phyloP scores from a whole-genome alignment of 331 rosid species.

The Rhamnella rubrinervis region DNA sequence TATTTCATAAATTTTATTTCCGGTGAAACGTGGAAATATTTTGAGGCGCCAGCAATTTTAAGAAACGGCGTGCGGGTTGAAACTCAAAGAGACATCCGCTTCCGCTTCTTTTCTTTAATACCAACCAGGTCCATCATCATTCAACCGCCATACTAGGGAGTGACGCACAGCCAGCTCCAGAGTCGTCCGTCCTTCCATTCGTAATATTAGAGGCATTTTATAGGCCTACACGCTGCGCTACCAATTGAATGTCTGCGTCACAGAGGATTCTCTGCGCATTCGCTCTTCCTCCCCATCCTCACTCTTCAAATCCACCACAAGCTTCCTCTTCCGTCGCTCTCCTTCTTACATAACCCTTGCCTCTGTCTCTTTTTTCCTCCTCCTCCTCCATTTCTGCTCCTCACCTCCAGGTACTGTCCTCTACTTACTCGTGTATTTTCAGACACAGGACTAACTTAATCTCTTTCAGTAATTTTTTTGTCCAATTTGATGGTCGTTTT shows the following conservation, averaged over 20 bases:
- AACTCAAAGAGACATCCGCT: too few species aligned
- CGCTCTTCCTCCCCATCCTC: conserved; percentile 26
- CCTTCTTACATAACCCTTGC: conserved; percentile 29
- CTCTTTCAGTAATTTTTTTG: background rate
- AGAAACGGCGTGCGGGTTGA: too few species aligned
- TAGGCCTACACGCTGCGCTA: background rate
- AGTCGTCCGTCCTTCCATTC: background rate
- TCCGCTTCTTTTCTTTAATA: too few species aligned
- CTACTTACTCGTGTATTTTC: background rate
- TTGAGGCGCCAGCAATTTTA: too few species aligned
- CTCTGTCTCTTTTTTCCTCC: conserved; percentile 13
- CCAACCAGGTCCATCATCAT: too few species aligned
- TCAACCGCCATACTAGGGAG: too few species aligned
- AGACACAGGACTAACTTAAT: background rate
- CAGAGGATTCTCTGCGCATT: conserved; percentile 47
- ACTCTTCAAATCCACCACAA: conserved; percentile 37
- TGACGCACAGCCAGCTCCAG: too few species aligned
- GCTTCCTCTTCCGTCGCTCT: conserved; percentile 36
- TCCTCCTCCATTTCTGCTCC: conserved; percentile 15
- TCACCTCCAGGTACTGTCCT: conserved; percentile 46
- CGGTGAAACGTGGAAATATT: too few species aligned
- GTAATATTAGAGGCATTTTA: too few species aligned
- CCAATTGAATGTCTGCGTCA: conserved; percentile 59
- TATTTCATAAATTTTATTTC: too few species aligned
- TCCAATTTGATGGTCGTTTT: background rate